Evolutionary conservation across 2,329 filamentous ascomycete genomes (phyloP), one percentile per base, ranked within the genome.

Genomic region (Botryotinia narcissicola): DNA sequence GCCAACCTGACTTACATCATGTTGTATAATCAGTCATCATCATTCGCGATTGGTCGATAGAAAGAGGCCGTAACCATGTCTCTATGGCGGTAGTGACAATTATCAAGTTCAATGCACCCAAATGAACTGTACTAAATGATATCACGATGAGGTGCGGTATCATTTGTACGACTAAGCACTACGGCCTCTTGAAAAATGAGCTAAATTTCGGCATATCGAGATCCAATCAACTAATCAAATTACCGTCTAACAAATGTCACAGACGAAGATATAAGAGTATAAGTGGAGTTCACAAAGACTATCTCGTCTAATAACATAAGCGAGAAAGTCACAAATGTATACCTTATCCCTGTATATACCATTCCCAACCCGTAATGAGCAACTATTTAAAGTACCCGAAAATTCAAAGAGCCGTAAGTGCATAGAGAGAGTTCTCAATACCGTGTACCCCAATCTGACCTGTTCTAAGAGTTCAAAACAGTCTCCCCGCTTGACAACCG

Each of bases 11-110:
- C 1, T 46, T 9, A 32, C n/a, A 32, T 14, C 1, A 18, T 29
- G 4, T 29, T 7, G 0, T 8, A 18, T 54, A 54, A 54, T 18
- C 18, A 18, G 14, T 29, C 14, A 57, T 32, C 51, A 57, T 0
- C 3, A 18, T 18, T 16, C n/a, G 1, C n/a, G 29, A 4, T 16
- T 29, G 0, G 7, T 4, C 1, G 2, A 8, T 29, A 8, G 1
- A 0, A 29, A 29, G n/a, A 54, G 1, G 3, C n/a, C 2, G 14
- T 54, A 18, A 29, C 18, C 0, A 29, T 16, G 0, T 29, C 1
- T 3, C 7, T 54, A 57, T 1, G 1, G 6, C 3, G n/a, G 6
- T 57, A 14, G 14, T 16, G 4, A 29, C 14, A 18, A 4, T 6
- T 9, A 3, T 25, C 20, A 12, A 40, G 1, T 40, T 12, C 37